Percentiles rank a stretch among this genome's conserved stretches.
Conservation (phyloP, 208 protist genomes). For the Acanthamoeba sp. region DNA sequence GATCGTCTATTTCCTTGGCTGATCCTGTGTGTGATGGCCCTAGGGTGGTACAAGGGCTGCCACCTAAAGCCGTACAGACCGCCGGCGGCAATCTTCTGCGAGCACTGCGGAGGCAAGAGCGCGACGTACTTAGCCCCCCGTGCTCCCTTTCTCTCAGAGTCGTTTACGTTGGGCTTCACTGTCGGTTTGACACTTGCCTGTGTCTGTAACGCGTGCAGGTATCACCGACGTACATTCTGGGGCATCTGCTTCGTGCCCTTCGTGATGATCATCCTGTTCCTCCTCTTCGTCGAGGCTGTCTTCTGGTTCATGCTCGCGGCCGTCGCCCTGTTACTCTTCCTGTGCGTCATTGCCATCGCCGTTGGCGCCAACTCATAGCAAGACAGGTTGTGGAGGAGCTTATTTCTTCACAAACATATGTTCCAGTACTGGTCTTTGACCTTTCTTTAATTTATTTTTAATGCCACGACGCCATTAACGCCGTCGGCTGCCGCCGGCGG, state of each 20-base stretch:
- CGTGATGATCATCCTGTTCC: constrained; percentile 7
- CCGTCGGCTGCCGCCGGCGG: too few species aligned
- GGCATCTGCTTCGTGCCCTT: constrained; percentile 66
- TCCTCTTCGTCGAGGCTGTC: constrained; percentile 56
- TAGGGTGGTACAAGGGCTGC: constrained; percentile 36
- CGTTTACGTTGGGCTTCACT: too few species aligned
- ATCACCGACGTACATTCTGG: constrained; percentile 34
- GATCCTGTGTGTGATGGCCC: too few species aligned
- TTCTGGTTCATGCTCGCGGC: constrained; percentile 17
- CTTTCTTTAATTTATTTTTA: too few species aligned
- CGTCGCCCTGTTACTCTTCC: not conserved
- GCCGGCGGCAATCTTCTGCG: not conserved
- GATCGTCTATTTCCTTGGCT: too few species aligned
- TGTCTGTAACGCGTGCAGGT: not conserved
- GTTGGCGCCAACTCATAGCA: not conserved
- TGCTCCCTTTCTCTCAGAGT: not conserved
- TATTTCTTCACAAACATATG: too few species aligned
- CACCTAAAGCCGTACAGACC: not conserved
- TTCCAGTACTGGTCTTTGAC: too few species aligned
- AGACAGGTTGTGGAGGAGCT: too few species aligned
- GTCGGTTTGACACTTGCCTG: too few species aligned
- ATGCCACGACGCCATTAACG: too few species aligned
- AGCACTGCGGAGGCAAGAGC: constrained; percentile 16
- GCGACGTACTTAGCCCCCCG: not conserved
- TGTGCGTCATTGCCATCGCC: not conserved